Evolutionary conservation across 768 basidiomycete species (phyloP).

Genomic region (Pisolithus sp.): DNA sequence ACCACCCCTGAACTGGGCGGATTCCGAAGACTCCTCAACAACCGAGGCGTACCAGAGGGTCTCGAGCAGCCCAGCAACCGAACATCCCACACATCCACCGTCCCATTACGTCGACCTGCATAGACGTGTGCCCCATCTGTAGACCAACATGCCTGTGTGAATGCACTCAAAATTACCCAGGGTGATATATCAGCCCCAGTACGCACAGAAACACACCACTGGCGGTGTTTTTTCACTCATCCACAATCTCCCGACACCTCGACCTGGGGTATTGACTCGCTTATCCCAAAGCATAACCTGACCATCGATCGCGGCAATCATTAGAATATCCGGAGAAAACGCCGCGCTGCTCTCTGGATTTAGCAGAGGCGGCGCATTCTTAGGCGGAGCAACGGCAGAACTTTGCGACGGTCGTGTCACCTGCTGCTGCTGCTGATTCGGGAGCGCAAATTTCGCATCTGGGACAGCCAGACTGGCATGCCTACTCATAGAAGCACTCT

Average conservation of each 20-base stretch:
- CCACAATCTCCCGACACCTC: conserved; percentile 78
- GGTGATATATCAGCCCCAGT: conserved; percentile 3
- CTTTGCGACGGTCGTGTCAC: conserved; percentile 24
- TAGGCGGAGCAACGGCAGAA: conserved; percentile 47
- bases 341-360: conserved; percentile 51
- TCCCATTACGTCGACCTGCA: conserved; percentile 85
- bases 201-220: conserved; percentile 91
- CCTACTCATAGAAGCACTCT: conserved; percentile 5
- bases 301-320: conserved; percentile 90
- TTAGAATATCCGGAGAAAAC: conserved; percentile 75
- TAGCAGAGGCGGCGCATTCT: conserved; percentile 71
- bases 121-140: conserved; percentile 82
- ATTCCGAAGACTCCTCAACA: conserved; percentile 79
- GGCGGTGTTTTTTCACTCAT: conserved; percentile 90
- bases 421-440: conserved; percentile 17
- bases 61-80: conserved; percentile 67
- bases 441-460: conserved; percentile 19
- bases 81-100: conserved; percentile 92
- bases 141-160: conserved; percentile 86
- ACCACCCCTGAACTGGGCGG: conserved; percentile 87
- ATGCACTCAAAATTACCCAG: not conserved
- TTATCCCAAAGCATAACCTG: conserved; percentile 91
- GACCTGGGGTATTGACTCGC: conserved; percentile 55
- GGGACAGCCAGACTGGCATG: conserved; percentile 24
- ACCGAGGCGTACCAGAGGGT: conserved; percentile 57